phyloP scores from a whole-genome alignment of 2,329 filamentous ascomycete species.

The Colletotrichum lini region DNA sequence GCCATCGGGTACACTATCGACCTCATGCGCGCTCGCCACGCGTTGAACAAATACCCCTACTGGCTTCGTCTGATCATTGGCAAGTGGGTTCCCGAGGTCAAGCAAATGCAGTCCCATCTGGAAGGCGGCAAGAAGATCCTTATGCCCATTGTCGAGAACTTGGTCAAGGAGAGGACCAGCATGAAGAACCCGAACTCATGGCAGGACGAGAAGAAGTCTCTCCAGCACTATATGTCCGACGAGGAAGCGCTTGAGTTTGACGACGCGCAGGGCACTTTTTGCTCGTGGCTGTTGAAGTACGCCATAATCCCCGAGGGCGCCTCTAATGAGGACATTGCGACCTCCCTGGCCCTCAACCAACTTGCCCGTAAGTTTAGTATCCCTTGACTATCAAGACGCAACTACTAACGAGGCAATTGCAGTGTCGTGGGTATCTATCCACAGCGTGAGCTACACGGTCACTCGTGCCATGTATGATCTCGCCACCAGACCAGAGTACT shows the following conservation, averaged over 20 bases:
- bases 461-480: slow-evolving; percentile 58
- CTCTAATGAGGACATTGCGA: slow-evolving; percentile 18
- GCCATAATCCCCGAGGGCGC: slow-evolving; percentile 28
- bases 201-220: slow-evolving; percentile 24
- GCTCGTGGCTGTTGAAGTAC: slow-evolving; percentile 30
- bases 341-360: slow-evolving; percentile 20
- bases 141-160: slow-evolving; percentile 30
- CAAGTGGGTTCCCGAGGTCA: slow-evolving; percentile 31
- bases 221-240: slow-evolving; percentile 29
- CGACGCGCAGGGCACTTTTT: slow-evolving; percentile 28
- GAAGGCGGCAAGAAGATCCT: slow-evolving; percentile 26
- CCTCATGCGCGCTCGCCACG: slow-evolving; percentile 29
- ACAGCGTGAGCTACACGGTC: slow-evolving; percentile 39
- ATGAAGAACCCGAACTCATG: slow-evolving; percentile 3
- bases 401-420: background rate
- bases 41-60: slow-evolving; percentile 28
- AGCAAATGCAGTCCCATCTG: slow-evolving; percentile 30
- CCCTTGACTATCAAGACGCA: background rate
- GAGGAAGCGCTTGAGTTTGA: slow-evolving; percentile 27
- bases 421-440: slow-evolving; percentile 31
- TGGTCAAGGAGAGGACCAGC: slow-evolving; percentile 16
- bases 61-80: slow-evolving; percentile 28
- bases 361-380: background rate
- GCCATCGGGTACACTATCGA: slow-evolving; percentile 31
- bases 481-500: slow-evolving; percentile 54